Evolutionary conservation across 1,284 basidiomycete genomes (phyloP).

Genomic region (Sporisorium graminicola): DNA sequence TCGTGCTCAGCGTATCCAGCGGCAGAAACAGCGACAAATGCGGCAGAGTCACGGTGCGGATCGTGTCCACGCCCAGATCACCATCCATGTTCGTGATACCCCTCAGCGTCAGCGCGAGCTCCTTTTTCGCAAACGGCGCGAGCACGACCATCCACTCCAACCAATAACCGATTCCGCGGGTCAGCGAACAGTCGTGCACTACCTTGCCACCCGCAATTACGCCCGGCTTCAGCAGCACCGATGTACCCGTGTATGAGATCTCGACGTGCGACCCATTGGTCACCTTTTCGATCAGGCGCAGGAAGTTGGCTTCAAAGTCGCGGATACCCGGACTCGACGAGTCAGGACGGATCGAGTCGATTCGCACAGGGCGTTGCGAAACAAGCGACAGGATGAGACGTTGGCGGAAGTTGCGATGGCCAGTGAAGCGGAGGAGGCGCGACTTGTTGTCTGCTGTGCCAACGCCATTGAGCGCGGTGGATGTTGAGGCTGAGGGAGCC

Average conservation of each 20-base stretch:
- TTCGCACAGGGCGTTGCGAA: constrained; percentile 85
- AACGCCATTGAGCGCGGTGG: too few relatives aligned
- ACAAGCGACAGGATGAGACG: constrained; percentile 88
- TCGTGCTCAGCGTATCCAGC: constrained; percentile 38
- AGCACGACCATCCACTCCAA: constrained; percentile 90
- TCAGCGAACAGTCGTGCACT: constrained; percentile 87
- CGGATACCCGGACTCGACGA: constrained; percentile 93
- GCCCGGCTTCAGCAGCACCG: constrained; percentile 84
- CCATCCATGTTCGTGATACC: constrained; percentile 86
- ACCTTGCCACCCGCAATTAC: constrained; percentile 86
- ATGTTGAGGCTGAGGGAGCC: constrained; percentile 27
- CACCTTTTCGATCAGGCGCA: constrained; percentile 88
- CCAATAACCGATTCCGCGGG: constrained; percentile 91
- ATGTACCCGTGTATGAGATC: constrained; percentile 84
- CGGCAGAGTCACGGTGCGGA: constrained; percentile 91
- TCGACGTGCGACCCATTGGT: constrained; percentile 96
- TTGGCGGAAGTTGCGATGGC: constrained; percentile 85
- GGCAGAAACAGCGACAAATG: constrained; percentile 83
- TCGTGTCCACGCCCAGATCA: constrained; percentile 77
- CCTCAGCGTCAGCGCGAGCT: constrained; percentile 82
- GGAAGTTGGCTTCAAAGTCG: constrained; percentile 92
- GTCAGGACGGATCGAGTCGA: constrained; percentile 89
- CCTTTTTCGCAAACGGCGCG: constrained; percentile 92
- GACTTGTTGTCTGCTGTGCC: constrained; percentile 30
- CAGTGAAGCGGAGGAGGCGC: constrained; percentile 75